Evolutionary conservation across 306 rosid genomes (phyloP).

Genomic region (Lathyrus tuberosus): DNA sequence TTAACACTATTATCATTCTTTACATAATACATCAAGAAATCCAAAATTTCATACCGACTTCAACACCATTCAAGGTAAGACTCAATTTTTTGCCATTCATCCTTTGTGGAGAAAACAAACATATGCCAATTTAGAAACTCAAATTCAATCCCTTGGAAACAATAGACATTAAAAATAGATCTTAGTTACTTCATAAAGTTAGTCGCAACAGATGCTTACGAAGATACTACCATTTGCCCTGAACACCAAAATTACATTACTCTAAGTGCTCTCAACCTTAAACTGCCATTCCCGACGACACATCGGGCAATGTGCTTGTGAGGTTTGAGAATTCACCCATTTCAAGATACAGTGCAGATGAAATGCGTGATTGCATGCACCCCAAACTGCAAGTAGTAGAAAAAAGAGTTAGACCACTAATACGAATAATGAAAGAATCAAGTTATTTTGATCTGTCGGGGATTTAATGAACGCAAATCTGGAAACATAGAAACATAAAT

Average conservation of each 20-base stretch:
- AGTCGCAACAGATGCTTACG: neutral
- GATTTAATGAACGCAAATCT: neutral
- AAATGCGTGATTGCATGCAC: conserved; percentile 81
- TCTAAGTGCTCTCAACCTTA: conserved; percentile 50
- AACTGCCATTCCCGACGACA: conserved; percentile 92
- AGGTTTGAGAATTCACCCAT: conserved; percentile 87
- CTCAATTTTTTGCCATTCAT: neutral
- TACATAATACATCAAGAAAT: too few species aligned
- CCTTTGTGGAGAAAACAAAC: conserved; percentile 4
- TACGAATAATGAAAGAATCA: neutral
- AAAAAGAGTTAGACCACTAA: neutral
- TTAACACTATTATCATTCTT: too few species aligned
- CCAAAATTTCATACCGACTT: too few species aligned
- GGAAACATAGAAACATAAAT: neutral
- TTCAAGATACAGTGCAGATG: conserved; percentile 92
- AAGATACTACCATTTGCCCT: neutral
- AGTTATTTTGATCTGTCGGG: neutral
- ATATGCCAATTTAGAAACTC: neutral
- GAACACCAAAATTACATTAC: neutral
- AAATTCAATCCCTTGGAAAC: conserved; percentile 8
- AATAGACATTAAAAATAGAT: conserved; percentile 5
- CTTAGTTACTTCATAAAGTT: neutral
- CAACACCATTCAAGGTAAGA: too few species aligned
- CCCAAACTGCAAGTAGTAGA: conserved; percentile 76
- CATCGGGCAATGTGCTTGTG: conserved; percentile 96